Percentiles rank a stretch among this genome's conserved stretches.
Evolutionary conservation across 768 basidiomycete species (phyloP).

Genomic region (Suillus paluster): DNA sequence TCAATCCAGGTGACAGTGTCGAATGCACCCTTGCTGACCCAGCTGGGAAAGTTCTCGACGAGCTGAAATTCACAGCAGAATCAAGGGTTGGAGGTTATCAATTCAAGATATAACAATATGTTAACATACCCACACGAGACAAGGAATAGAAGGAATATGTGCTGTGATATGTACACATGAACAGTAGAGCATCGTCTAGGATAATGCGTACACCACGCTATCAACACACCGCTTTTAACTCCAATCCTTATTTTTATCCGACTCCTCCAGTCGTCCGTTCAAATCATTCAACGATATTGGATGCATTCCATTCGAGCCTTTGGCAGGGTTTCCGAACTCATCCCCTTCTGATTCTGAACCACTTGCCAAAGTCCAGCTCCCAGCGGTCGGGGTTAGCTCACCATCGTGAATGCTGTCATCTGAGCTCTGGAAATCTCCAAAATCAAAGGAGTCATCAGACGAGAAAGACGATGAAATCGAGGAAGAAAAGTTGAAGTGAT

Average conservation of each 20-base stretch:
- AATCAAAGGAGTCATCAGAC: constrained; percentile 75
- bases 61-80: constrained; percentile 66
- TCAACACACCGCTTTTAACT: not conserved
- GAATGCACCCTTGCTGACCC: constrained; percentile 69
- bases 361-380: constrained; percentile 73
- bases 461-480: constrained; percentile 59
- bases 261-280: constrained; percentile 23
- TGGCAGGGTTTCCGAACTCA: constrained; percentile 27
- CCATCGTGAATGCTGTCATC: constrained; percentile 38
- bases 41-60: constrained; percentile 57
- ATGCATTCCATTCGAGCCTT: constrained; percentile 22
- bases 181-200: not conserved
- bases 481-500: constrained; percentile 57
- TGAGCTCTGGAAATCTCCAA: constrained; percentile 77
- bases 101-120: constrained; percentile 41
- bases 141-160: constrained; percentile 2
- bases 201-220: constrained; percentile 1
- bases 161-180: constrained; percentile 6
- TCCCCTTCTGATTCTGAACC: constrained; percentile 35
- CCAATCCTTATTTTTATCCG: constrained; percentile 19
- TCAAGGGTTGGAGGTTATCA: constrained; percentile 72
- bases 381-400: constrained; percentile 64
- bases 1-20: constrained; percentile 77
- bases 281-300: constrained; percentile 33
- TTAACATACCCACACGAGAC: not conserved